Evolutionary conservation across 179 eudicot genomes (phyloP), one percentile per base, ranked within the genome.

Genomic region (Silene noctiflora): DNA sequence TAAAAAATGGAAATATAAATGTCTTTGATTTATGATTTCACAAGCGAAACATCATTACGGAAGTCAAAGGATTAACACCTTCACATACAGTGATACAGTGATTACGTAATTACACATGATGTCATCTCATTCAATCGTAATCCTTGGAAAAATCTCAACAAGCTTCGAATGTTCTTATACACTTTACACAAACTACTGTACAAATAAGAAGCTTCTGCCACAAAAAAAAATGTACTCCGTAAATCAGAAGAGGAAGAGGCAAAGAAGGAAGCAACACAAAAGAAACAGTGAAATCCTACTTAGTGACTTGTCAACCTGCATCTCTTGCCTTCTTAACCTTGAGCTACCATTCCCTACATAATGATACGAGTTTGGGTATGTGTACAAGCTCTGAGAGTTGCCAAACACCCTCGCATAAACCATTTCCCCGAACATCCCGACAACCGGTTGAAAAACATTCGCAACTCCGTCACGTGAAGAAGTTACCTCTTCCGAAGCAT

Each of bases 361-460:
- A 35, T 85, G 84, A 63, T 92, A 87, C 0, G 96, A 87, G 75
- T 92, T 92, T 0, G 90, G 91, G 69, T 83, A 83, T 0, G 88
- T 22, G 70, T 82, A 86, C 62, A 86, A 25, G 44, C 82, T 83
- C 76, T 81, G 81, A 1, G 97, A 86, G 76, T 89, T 88, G 25
- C 96, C 92, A 65, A 87, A 93, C 42, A 89, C 86, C 67, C 94
- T 83, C 0, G 89, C 86, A 77, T 87, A 89, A 19, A 93, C 86
- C 92, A 92, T 85, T 80, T 91, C 96, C 21, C 91, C 97, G 31
- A 87, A 86, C 92, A 91, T 85, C 76, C 88, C 90, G 56, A 83
- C 70, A 14, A 79, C 80, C 5, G 88, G 88, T 69, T 85, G 82
- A 24, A 78, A 69, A 14, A 73, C 76, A 44, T 79, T 79, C 35